These are phyloP conservation scores for Cyclotella kingstonii DNA, from an alignment of 108 stramenopile species.

Conservation along the genomic window DNA sequence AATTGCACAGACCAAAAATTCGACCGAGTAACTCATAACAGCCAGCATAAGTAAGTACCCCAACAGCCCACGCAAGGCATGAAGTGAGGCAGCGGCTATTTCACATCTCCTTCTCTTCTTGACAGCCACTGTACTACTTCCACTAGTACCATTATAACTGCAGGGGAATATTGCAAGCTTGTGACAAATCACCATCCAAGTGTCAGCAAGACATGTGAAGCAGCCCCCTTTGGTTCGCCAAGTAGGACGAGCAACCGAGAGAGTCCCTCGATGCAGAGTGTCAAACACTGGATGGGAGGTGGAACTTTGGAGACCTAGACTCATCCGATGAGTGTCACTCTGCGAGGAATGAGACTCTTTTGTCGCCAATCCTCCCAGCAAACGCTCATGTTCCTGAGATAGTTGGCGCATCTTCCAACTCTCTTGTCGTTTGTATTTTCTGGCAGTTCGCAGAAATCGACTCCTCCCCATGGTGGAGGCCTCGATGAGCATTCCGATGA, in stretches of 20 bases:
- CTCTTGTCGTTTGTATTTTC: constrained; percentile 11
- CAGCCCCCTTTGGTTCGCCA: no score
- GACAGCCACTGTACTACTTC: background rate
- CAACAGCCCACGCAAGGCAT: constrained; percentile 22
- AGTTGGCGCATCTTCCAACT: constrained; percentile 5
- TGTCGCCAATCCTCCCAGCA: background rate
- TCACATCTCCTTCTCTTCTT: constrained; percentile 10
- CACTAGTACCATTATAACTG: background rate
- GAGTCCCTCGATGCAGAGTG: no score
- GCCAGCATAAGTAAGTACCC: constrained; percentile 39
- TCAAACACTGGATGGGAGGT: no score
- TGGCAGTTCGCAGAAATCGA: constrained; percentile 17
- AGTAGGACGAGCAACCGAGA: no score
- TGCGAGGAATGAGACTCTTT: background rate
- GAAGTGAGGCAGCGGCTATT: constrained; percentile 21
- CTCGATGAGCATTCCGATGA: constrained; percentile 38
- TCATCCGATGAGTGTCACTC: no score
- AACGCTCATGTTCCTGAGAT: constrained; percentile 1
- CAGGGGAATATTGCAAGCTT: background rate
- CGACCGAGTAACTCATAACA: constrained; percentile 38
- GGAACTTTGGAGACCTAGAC: no score
- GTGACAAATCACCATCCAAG: background rate
- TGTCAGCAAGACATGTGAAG: no score
- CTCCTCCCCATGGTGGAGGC: constrained; percentile 36
- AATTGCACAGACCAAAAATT: constrained; percentile 29